phyloP scores from a whole-genome alignment of 2,329 filamentous ascomycete species.

The Penicillium sclerotigenum region DNA sequence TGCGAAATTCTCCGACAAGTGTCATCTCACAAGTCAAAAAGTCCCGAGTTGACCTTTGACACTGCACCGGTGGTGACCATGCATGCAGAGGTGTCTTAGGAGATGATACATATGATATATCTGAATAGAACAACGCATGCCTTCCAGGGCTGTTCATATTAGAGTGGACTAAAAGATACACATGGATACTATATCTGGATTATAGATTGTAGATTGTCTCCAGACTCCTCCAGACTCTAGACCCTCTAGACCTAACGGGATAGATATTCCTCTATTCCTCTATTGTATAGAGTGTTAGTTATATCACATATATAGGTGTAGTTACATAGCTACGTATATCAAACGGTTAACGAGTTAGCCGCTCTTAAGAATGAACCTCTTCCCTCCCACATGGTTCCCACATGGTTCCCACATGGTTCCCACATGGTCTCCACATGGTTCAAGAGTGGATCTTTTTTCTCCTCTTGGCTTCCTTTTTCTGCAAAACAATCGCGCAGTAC shows the following conservation, averaged over 20 bases:
- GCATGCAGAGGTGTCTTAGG: too few species aligned
- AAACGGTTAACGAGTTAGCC: neutral
- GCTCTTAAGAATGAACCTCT: too few species aligned
- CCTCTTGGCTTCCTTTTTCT: slow-evolving; percentile 26
- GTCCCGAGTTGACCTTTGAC: too few species aligned
- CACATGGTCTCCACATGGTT: neutral
- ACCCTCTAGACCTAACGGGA: neutral
- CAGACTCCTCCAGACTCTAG: neutral
- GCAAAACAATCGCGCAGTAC: slow-evolving; percentile 10
- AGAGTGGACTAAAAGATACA: too few species aligned
- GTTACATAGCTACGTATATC: neutral
- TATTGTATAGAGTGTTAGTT: too few species aligned
- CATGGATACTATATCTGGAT: neutral
- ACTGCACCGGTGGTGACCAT: too few species aligned
- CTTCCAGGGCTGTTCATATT: too few species aligned
- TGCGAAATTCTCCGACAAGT: neutral
- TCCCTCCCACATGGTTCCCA: neutral
- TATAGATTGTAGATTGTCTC: neutral
- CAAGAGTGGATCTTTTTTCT: slow-evolving; percentile 7
- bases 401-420: neutral
- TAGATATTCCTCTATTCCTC: neutral
- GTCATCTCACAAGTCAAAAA: neutral
- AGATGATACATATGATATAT: too few species aligned
- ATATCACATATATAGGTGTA: too few species aligned
- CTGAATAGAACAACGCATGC: too few species aligned